Base-by-base conservation (phyloP, 1,139 yeast genomes). In the Yamadazyma atmosphaerica region DNA sequence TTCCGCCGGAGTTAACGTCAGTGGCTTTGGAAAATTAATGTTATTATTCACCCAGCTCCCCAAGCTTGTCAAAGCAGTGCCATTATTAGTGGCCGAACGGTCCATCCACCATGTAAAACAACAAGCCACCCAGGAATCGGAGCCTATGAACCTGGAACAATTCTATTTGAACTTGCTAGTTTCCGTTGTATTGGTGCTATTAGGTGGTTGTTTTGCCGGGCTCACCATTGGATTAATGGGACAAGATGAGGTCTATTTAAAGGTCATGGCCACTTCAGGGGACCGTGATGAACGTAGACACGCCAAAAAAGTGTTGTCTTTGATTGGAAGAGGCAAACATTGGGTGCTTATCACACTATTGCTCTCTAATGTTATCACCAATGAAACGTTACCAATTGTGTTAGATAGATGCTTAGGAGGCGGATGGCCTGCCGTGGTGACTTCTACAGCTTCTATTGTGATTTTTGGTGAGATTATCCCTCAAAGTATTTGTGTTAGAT, bases 201-300 rank as follows among this genome's bases (percentile, higher is more conserved):
- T 89, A 3, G 98, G 98, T 36, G 98, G 98, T 47, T 86, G 89
- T 11, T 92, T 92, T 69, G 98, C 98, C 2, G 98, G 98, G 7
- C 70, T 92, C 37, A 92, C 98, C 17, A 72, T 92, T 40, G 98
- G 95, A 2, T 74, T 92, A 23, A 92, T 92, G 98, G 98, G 98
- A 46, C 98, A 90, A 63, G 98, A 92, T 60, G 98, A 90, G 62
- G 94, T 90, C 29, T 87, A 89, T 53, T 65, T 84, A 44, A 83
- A 81, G 56, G 94, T 85, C 19, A 81, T 85, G 47, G 77, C 81
- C 32, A 70, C 77, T 17, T 69, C 78, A 31, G 83, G 84, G 21
- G 79, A 78, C 17, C 60, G 66, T 2, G 50, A 60, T 14, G 98
- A 92, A 61, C 76, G 84, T 32, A 72, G 66, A 42, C 75, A 82